These are phyloP conservation scores for Lasiosphaeria ovina DNA, from an alignment of 495 filamentous ascomycete species.

Conservation along the genomic window DNA sequence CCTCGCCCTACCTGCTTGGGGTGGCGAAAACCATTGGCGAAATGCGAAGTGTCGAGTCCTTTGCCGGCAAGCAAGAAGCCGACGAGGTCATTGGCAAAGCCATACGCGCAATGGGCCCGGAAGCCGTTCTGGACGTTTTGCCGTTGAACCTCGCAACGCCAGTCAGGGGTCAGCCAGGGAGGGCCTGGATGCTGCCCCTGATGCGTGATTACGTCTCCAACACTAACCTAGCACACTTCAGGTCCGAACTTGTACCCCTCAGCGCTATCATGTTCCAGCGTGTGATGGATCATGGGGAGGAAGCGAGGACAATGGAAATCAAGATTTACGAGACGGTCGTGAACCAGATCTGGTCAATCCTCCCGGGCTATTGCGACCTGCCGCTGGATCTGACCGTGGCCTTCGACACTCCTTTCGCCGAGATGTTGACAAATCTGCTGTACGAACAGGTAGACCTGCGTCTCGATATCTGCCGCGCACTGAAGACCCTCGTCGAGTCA, in stretches of 20 bases:
- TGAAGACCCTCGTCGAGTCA: constrained; percentile 85
- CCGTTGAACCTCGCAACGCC: constrained; percentile 82
- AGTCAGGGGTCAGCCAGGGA: constrained; percentile 69
- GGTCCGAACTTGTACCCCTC: constrained; percentile 76
- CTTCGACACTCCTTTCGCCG: constrained; percentile 88
- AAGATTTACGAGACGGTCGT: constrained; percentile 98
- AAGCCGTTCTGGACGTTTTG: constrained; percentile 71
- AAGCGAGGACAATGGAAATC: constrained; percentile 85
- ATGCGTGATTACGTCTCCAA: constrained; percentile 82
- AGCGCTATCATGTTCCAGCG: constrained; percentile 88
- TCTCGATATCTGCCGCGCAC: constrained; percentile 76
- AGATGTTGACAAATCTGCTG: constrained; percentile 83
- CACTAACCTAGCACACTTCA: constrained; percentile 83
- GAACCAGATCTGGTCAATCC: constrained; percentile 88
- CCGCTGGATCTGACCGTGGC: constrained; percentile 73
- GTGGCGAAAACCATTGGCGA: constrained; percentile 79
- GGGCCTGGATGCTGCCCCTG: constrained; percentile 93
- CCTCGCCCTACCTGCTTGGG: constrained; percentile 68
- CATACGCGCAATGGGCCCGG: constrained; percentile 83
- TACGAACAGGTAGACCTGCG: constrained; percentile 89
- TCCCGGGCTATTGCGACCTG: constrained; percentile 94
- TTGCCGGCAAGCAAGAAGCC: constrained; percentile 91
- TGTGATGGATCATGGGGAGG: constrained; percentile 72
- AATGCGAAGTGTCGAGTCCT: constrained; percentile 82
- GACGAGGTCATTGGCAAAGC: constrained; percentile 85